phyloP scores from a whole-genome alignment of 23 red algal genomes.

The Cyanidiococcus yangmingshanensis region DNA sequence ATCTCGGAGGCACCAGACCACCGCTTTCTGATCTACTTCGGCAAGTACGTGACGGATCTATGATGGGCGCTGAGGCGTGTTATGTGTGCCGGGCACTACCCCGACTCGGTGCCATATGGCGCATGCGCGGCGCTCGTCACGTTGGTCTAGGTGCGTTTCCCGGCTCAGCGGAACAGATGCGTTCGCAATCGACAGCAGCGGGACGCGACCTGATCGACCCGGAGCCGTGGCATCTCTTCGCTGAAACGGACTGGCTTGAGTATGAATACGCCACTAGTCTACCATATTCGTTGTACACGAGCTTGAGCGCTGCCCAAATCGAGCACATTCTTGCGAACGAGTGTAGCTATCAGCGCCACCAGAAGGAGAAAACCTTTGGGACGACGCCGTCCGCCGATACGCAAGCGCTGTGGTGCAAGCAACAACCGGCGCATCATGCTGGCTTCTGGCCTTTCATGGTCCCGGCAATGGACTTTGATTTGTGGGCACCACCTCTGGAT shows the following conservation, averaged over 20 bases:
- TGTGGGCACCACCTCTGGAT: neutral
- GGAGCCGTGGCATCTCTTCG: constrained; percentile 20
- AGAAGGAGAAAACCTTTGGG: neutral
- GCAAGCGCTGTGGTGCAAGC: neutral
- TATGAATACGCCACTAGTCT: constrained; percentile 6
- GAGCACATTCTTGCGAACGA: neutral
- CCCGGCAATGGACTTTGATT: neutral
- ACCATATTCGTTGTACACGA: neutral
- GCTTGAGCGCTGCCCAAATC: neutral
- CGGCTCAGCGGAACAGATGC: neutral
- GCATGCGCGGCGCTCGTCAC: constrained; percentile 1
- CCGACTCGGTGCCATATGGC: neutral
- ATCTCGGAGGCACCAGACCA: neutral
- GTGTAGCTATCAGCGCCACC: neutral
- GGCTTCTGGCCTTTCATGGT: neutral
- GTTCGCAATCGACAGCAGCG: neutral
- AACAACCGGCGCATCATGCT: neutral
- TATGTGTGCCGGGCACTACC: neutral
- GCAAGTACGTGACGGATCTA: neutral
- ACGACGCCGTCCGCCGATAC: neutral
- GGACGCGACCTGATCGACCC: neutral
- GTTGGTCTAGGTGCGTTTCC: constrained; percentile 1
- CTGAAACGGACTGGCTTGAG: neutral
- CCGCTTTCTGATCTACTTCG: neutral
- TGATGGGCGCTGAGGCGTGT: neutral